These are phyloP conservation scores for Agapanthus africanus DNA, from an alignment of 106 monocot genomes.

Conservation along the genomic window DNA sequence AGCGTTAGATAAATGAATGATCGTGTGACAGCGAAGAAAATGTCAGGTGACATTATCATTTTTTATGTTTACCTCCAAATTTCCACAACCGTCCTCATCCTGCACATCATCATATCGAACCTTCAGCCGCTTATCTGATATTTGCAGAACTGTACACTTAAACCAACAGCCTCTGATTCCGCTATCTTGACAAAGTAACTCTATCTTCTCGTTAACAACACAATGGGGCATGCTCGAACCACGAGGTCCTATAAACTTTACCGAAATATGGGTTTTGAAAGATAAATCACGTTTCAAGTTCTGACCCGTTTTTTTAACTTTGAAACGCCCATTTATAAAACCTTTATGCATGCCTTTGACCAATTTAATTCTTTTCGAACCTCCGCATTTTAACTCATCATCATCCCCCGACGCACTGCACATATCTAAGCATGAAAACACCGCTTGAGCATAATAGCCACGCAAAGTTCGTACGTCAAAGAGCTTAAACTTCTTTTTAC, in stretches of 20 bases:
- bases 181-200: conserved; percentile 82
- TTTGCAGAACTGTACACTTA: conserved; percentile 59
- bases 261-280: conserved; percentile 35
- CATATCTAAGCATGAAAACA: conserved; percentile 41
- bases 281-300: conserved; percentile 21
- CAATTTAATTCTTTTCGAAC: conserved; percentile 36
- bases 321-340: conserved; percentile 6
- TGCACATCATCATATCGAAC: conserved; percentile 77
- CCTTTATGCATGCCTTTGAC: conserved; percentile 32
- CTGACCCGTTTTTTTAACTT: conserved; percentile 10
- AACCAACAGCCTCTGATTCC: conserved; percentile 99
- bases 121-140: conserved; percentile 55
- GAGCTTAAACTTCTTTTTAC: conserved; percentile 76
- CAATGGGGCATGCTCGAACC: conserved; percentile 28
- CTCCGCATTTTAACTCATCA: conserved; percentile 15
- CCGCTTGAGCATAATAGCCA: conserved; percentile 77
- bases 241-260: conserved; percentile 22
- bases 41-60: no score
- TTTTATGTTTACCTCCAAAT: conserved; percentile 75
- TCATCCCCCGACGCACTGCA: conserved; percentile 20
- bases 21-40: no score
- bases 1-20: no score
- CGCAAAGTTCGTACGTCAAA: conserved; percentile 70
- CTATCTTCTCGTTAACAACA: conserved; percentile 55
- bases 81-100: conserved; percentile 63